Conservation (phyloP, 2,329 filamentous ascomycete genomes). For the Diplodia scrobiculata region DNA sequence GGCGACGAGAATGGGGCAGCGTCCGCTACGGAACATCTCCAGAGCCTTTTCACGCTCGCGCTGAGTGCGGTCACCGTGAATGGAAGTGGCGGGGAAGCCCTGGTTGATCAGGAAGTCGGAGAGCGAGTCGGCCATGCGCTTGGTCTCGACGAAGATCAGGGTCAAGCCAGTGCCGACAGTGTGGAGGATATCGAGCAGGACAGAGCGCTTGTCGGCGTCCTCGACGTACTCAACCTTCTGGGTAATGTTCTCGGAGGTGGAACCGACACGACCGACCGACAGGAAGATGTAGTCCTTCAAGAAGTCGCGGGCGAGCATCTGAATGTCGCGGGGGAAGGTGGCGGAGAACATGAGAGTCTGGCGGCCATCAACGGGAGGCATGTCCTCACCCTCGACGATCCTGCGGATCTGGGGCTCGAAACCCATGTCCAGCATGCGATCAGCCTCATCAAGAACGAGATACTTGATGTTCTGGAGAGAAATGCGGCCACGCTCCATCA, state of each 20-base stretch:
- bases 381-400: constrained; percentile 97
- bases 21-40: constrained; percentile 94
- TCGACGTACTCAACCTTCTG: constrained; percentile 99
- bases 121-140: constrained; percentile 97
- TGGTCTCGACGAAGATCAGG: constrained; percentile 98
- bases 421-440: constrained; percentile 99
- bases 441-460: constrained; percentile 95
- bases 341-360: constrained; percentile 99
- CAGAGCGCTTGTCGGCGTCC: constrained; percentile 95
- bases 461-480: constrained; percentile 99
- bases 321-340: constrained; percentile 98
- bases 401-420: constrained; percentile 99
- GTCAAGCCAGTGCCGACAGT: constrained; percentile 87
- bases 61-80: constrained; percentile 97
- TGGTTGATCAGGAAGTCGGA: constrained; percentile 99
- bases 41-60: constrained; percentile 97
- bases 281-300: constrained; percentile 99
- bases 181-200: constrained; percentile 95
- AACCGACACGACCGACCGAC: constrained; percentile 96
- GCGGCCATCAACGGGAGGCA: constrained; percentile 79
- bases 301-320: constrained; percentile 98
- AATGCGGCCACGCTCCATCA: constrained; percentile 98
- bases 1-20: constrained; percentile 94
- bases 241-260: constrained; percentile 99
- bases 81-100: constrained; percentile 95